A percentile compares a stretch with the other conserved stretches of the same genome.
Evolutionary conservation across 1,284 basidiomycete genomes (phyloP).

Genomic region (Dichomitus squalens): DNA sequence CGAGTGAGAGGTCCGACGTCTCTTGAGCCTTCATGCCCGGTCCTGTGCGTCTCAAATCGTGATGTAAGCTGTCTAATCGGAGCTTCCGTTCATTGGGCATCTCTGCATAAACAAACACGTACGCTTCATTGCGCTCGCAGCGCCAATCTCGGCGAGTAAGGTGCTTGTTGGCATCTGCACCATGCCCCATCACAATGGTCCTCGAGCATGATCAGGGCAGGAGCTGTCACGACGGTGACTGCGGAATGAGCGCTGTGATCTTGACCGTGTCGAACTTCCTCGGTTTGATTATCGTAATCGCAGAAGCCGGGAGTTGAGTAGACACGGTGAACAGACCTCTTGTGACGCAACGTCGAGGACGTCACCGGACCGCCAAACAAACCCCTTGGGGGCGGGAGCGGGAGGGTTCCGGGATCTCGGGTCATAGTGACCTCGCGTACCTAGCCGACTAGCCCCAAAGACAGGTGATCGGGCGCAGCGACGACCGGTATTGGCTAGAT

Average conservation of each 20-base stretch:
- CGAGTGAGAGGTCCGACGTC: neutral
- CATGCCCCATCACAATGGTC: neutral
- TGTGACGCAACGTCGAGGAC: neutral
- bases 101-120: neutral
- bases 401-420: conserved; percentile 22
- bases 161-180: conserved; percentile 3
- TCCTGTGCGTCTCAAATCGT: neutral
- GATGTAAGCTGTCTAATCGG: neutral
- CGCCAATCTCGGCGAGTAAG: conserved; percentile 7
- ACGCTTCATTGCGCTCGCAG: neutral
- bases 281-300: conserved; percentile 5
- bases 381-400: neutral
- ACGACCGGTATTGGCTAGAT: conserved; percentile 27
- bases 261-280: conserved; percentile 1
- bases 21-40: neutral
- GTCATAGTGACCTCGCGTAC: conserved; percentile 26
- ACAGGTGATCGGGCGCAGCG: conserved; percentile 23
- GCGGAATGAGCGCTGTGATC: conserved; percentile 12
- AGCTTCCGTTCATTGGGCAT: neutral
- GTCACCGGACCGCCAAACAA: neutral
- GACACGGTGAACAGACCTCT: conserved; percentile 13
- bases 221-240: conserved; percentile 14
- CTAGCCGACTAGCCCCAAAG: conserved; percentile 22
- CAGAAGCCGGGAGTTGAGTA: conserved; percentile 22
- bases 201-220: conserved; percentile 14